Conservation (phyloP, 176 grass and related monocot genomes). For the Zea luxurians region DNA sequence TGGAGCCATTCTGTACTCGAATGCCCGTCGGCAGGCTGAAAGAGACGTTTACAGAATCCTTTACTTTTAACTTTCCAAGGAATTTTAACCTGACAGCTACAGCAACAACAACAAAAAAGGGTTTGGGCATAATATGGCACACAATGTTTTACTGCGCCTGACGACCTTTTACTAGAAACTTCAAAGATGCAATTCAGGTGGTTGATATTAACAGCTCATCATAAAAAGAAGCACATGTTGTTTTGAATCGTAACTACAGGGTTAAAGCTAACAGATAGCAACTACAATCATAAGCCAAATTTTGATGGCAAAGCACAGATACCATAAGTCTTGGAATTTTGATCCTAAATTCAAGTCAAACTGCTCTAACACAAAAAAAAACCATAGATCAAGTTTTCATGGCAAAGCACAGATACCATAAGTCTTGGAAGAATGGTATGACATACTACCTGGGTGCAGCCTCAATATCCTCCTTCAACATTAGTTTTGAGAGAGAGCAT, state of each 20-base stretch:
- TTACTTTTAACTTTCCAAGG: background rate
- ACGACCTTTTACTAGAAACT: too few relatives aligned
- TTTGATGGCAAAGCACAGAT: too few relatives aligned
- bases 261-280: background rate
- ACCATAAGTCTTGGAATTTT: background rate
- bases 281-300: background rate
- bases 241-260: background rate
- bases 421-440: background rate
- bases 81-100: constrained; percentile 1
- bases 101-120: too few relatives aligned
- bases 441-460: constrained; percentile 40
- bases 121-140: background rate
- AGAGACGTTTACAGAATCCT: background rate
- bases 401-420: constrained; percentile 6
- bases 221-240: background rate
- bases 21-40: constrained; percentile 24
- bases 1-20: constrained; percentile 33
- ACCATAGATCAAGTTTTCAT: background rate
- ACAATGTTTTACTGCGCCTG: background rate
- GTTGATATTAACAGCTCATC: background rate
- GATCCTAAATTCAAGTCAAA: background rate
- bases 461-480: constrained; percentile 55
- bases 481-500: constrained; percentile 49
- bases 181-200: too few relatives aligned
- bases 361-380: background rate